Evolutionary conservation across 169 alveolate genomes (phyloP).

Genomic region (Eimeria necatrix): DNA sequence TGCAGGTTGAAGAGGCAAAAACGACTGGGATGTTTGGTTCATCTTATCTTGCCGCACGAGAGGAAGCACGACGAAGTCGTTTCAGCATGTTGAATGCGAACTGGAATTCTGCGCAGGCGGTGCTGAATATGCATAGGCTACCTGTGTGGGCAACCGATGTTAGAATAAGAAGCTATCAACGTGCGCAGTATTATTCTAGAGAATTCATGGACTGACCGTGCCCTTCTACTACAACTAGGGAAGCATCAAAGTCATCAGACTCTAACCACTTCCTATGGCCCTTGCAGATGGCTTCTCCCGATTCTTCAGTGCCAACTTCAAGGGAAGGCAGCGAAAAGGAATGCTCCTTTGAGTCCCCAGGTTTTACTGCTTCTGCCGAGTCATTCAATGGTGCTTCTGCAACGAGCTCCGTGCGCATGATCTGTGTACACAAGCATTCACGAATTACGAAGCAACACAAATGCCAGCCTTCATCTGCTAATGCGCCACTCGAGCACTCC

Average conservation of each 20-base stretch:
- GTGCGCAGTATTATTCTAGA: background rate
- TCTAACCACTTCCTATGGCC: slow-evolving; percentile 55
- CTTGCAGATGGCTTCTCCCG: slow-evolving; percentile 56
- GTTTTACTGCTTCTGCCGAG: background rate
- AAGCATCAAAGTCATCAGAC: slow-evolving; percentile 10
- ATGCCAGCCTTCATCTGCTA: too few species aligned
- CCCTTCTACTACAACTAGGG: slow-evolving; percentile 4
- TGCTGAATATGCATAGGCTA: too few species aligned
- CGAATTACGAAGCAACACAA: too few species aligned
- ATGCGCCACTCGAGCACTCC: background rate
- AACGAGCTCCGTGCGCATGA: slow-evolving; percentile 48
- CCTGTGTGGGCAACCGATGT: too few species aligned
- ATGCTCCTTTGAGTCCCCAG: background rate
- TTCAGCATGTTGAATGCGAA: too few species aligned
- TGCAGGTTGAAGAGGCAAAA: background rate
- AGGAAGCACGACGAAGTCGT: background rate
- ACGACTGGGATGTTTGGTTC: background rate
- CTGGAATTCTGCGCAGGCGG: too few species aligned
- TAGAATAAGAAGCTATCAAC: too few species aligned
- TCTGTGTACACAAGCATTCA: background rate
- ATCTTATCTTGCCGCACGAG: background rate
- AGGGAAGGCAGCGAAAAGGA: slow-evolving; percentile 63
- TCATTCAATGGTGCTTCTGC: background rate
- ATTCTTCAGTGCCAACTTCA: slow-evolving; percentile 48
- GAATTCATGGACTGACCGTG: background rate